A percentile compares a stretch with the other conserved stretches of the same genome.
Conservation (phyloP, 805 yeast species). For the Scheffersomyces amazonensis region DNA sequence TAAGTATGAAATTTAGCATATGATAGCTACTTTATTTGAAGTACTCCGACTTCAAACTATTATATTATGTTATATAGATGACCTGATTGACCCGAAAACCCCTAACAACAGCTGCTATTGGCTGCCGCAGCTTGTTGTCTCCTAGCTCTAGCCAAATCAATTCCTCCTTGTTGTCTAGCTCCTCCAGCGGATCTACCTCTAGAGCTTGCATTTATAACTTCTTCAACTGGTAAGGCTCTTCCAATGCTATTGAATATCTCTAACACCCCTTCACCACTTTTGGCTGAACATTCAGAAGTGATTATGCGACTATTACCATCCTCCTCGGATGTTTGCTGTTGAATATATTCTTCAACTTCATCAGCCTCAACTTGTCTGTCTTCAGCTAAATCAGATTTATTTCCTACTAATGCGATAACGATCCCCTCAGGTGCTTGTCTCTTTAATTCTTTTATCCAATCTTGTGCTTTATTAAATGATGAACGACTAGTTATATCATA, state of each 20-base stretch:
- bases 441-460: slow-evolving; percentile 77
- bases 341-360: slow-evolving; percentile 48
- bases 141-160: slow-evolving; percentile 31
- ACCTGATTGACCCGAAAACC: not conserved
- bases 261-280: slow-evolving; percentile 42
- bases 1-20: too few relatives aligned
- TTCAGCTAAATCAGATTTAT: slow-evolving; percentile 59
- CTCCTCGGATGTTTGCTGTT: slow-evolving; percentile 42
- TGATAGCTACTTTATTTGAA: too few relatives aligned
- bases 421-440: slow-evolving; percentile 75
- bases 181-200: slow-evolving; percentile 22
- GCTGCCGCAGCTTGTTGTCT: slow-evolving; percentile 19
- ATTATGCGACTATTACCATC: slow-evolving; percentile 28
- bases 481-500: slow-evolving; percentile 69
- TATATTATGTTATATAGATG: not conserved
- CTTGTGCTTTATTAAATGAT: slow-evolving; percentile 68
- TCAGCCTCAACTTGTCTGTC: slow-evolving; percentile 42
- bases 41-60: not conserved
- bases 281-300: slow-evolving; percentile 42
- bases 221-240: slow-evolving; percentile 41
- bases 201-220: slow-evolving; percentile 21
- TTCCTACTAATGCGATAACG: slow-evolving; percentile 82
- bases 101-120: slow-evolving; percentile 24
- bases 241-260: slow-evolving; percentile 39
- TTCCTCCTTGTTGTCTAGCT: slow-evolving; percentile 27